Conservation (phyloP, 1,284 basidiomycete species). For the Taiwanofungus camphoratus region DNA sequence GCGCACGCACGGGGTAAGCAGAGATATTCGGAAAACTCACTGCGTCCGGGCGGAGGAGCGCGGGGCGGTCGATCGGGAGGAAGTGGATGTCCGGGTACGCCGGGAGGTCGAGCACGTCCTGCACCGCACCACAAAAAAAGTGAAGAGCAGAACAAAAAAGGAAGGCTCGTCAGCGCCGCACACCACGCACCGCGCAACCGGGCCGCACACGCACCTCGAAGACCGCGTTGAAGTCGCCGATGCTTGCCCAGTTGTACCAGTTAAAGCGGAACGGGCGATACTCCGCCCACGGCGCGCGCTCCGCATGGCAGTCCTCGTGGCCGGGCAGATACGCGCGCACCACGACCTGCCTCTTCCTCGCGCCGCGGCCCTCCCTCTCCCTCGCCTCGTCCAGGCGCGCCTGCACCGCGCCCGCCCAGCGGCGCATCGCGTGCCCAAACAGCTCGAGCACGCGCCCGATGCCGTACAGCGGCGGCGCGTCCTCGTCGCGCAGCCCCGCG, state of each 20-base stretch:
- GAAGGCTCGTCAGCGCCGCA: constrained; percentile 5
- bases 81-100: constrained; percentile 51
- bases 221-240: constrained; percentile 46
- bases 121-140: not conserved
- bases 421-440: constrained; percentile 46
- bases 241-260: constrained; percentile 62
- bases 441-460: constrained; percentile 48
- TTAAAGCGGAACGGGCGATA: constrained; percentile 37
- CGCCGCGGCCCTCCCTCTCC: constrained; percentile 6
- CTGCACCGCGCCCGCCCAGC: constrained; percentile 50
- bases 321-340: constrained; percentile 59
- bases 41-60: constrained; percentile 54
- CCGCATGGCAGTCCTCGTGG: constrained; percentile 55
- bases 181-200: not conserved
- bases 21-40: constrained; percentile 30
- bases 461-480: constrained; percentile 34
- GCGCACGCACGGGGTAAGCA: not conserved
- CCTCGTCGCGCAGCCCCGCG: constrained; percentile 38
- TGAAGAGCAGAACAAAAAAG: not conserved
- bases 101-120: constrained; percentile 35
- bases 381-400: constrained; percentile 24
- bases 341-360: constrained; percentile 38
- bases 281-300: constrained; percentile 37
- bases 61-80: constrained; percentile 54
- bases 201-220: constrained; percentile 41